A percentile compares a stretch with the other conserved stretches of the same genome.
phyloP scores from a whole-genome alignment of 495 filamentous ascomycete species.

The Cladorrhinum samala region DNA sequence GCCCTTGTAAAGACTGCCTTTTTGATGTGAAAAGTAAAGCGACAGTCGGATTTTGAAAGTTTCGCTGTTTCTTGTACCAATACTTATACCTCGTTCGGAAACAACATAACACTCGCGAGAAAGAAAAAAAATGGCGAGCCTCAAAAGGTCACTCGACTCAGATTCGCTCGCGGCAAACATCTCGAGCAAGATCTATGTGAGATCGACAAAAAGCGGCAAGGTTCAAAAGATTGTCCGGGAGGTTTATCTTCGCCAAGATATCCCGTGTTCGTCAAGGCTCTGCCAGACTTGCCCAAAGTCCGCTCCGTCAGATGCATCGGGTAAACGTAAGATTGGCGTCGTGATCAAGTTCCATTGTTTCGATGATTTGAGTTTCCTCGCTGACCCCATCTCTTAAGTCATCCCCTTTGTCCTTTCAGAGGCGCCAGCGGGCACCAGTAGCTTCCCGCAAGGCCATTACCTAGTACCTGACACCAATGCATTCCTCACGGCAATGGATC shows the following conservation, averaged over 20 bases:
- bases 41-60: background rate
- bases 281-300: conserved; percentile 65
- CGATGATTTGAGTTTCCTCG: too few relatives aligned
- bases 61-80: too few relatives aligned
- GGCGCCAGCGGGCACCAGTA: conserved; percentile 72
- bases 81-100: too few relatives aligned
- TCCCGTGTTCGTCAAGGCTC: conserved; percentile 90
- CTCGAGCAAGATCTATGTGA: conserved; percentile 85
- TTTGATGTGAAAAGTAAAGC: background rate
- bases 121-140: conserved; percentile 67
- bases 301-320: conserved; percentile 71
- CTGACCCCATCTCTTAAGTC: conserved; percentile 41
- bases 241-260: conserved; percentile 91
- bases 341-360: too few relatives aligned
- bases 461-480: conserved; percentile 95
- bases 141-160: conserved; percentile 65
- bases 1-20: background rate
- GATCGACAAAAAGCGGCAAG: conserved; percentile 89
- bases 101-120: background rate
- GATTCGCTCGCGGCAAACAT: conserved; percentile 71
- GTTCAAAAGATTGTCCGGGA: conserved; percentile 98
- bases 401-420: conserved; percentile 81
- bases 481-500: conserved; percentile 89
- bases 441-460: conserved; percentile 84
- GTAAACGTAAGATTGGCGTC: conserved; percentile 62